These are phyloP conservation scores for Parvularia atlantis DNA, from an alignment of 78 protist species.

Conservation along the genomic window DNA sequence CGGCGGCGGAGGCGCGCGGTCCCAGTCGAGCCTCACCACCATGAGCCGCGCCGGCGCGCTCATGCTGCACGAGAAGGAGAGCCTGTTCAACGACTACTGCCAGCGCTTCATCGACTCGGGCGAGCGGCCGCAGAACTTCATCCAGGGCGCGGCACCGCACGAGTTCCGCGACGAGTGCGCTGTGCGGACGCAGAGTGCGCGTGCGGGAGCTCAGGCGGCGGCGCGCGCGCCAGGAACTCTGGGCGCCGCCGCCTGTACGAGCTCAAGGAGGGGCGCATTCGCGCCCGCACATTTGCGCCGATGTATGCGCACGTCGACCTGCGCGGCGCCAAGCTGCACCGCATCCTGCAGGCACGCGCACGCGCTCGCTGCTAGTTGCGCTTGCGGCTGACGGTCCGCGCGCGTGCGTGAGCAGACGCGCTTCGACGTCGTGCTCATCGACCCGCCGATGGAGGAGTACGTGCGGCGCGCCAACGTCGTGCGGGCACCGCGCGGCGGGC, in stretches of 20 bases:
- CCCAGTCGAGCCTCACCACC: no score
- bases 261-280: constrained; percentile 1
- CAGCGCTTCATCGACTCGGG: constrained; percentile 25
- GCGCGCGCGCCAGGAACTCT: no score
- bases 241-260: constrained; percentile 3
- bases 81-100: constrained; percentile 17
- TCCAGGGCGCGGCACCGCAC: constrained; percentile 1
- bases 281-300: constrained; percentile 3
- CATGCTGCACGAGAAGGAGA: background rate
- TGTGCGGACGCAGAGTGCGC: no score
- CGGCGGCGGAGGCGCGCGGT: no score
- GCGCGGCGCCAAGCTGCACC: constrained; percentile 10
- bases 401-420: no score
- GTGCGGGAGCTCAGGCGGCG: no score
- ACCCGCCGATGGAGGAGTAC: constrained; percentile 38
- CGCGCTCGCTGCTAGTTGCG: no score
- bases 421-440: constrained; percentile 28
- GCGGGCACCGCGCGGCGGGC: background rate
- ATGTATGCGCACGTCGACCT: background rate
- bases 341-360: no score
- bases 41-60: no score
- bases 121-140: constrained; percentile 25
- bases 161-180: constrained; percentile 20
- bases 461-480: background rate
- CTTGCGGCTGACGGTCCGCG: no score